phyloP scores from a whole-genome alignment of 257 asterid genomes.

The Solanum raphanifolium region DNA sequence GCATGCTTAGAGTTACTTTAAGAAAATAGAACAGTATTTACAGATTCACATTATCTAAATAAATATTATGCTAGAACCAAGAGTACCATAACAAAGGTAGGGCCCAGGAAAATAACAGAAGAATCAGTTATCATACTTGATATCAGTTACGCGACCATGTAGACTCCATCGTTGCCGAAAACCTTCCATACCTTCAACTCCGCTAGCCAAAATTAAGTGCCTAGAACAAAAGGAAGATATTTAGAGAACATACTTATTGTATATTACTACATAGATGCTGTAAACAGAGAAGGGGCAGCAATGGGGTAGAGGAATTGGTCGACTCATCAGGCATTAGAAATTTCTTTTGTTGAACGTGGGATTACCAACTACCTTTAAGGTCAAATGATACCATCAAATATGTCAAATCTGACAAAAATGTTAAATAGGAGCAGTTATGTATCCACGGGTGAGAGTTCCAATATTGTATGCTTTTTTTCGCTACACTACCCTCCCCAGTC shows the following conservation, averaged over 20 bases:
- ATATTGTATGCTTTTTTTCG: not conserved
- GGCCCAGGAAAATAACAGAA: not conserved
- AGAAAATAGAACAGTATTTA: not conserved
- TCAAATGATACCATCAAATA: not conserved
- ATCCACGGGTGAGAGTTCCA: not conserved
- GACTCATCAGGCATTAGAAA: not conserved
- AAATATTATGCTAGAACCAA: not conserved
- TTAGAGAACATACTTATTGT: not conserved
- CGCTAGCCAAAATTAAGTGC: constrained; percentile 91
- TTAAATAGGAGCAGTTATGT: not conserved
- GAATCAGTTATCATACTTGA: constrained; percentile 42
- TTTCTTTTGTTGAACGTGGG: not conserved
- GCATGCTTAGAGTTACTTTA: not conserved
- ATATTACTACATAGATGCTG: not conserved
- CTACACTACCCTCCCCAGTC: not conserved
- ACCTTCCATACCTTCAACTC: constrained; percentile 83
- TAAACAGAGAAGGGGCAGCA: not conserved
- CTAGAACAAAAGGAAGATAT: constrained; percentile 15
- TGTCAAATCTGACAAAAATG: not conserved
- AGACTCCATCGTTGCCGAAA: constrained; percentile 91
- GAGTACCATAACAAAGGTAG: not conserved
- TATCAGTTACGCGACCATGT: constrained; percentile 77
- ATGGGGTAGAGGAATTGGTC: not conserved
- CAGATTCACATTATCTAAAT: not conserved
- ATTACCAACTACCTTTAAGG: not conserved